phyloP scores from a whole-genome alignment of 2,329 filamentous ascomycete species.

The Exserohilum turcica region DNA sequence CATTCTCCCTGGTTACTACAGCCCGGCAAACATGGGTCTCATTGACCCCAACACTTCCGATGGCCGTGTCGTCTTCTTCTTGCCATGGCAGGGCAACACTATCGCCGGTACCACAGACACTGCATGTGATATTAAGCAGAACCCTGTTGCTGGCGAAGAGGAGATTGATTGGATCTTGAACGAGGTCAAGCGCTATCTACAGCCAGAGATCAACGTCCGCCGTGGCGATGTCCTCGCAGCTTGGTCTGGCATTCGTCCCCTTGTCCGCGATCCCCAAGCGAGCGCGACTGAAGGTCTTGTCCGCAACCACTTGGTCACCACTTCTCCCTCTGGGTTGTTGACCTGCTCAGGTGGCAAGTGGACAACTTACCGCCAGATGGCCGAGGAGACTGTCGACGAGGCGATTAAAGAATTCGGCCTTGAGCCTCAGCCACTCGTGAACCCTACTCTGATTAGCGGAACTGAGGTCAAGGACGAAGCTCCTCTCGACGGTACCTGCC shows the following conservation, averaged over 20 bases:
- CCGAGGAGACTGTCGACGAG: slow-evolving; percentile 84
- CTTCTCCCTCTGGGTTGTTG: slow-evolving; percentile 78
- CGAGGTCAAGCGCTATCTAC: slow-evolving; percentile 80
- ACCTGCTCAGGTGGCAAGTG: slow-evolving; percentile 90
- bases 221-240: slow-evolving; percentile 86
- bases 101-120: slow-evolving; percentile 89
- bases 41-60: slow-evolving; percentile 87
- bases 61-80: slow-evolving; percentile 89
- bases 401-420: slow-evolving; percentile 73
- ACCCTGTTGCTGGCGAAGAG: slow-evolving; percentile 78
- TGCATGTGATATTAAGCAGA: slow-evolving; percentile 70
- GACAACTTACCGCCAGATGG: slow-evolving; percentile 94
- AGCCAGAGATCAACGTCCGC: slow-evolving; percentile 82
- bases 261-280: slow-evolving; percentile 85
- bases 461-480: slow-evolving; percentile 75
- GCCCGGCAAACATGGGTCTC: slow-evolving; percentile 82
- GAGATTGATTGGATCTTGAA: slow-evolving; percentile 88
- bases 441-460: slow-evolving; percentile 70
- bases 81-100: slow-evolving; percentile 91
- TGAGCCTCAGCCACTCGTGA: slow-evolving; percentile 59
- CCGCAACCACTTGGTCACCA: slow-evolving; percentile 81
- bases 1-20: slow-evolving; percentile 85
- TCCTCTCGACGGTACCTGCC: slow-evolving; percentile 73
- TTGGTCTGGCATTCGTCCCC: slow-evolving; percentile 85
- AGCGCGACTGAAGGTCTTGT: slow-evolving; percentile 86